Evolutionary conservation across 2,329 filamentous ascomycete genomes (phyloP).

Genomic region (Exserohilum rostratum): DNA sequence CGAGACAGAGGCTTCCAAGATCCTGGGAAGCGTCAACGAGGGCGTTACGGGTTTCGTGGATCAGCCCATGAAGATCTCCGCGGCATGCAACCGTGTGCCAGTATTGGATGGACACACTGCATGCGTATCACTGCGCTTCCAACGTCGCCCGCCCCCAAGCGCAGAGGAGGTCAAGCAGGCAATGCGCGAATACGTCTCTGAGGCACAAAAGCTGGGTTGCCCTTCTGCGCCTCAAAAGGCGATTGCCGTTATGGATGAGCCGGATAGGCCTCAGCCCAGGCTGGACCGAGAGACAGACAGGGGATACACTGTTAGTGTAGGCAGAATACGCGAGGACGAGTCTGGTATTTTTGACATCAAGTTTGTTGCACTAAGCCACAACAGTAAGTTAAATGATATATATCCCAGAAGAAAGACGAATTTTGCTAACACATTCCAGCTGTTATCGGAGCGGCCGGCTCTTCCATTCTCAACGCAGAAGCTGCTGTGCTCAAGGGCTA

Average conservation of each 20-base stretch:
- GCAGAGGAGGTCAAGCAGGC: constrained; percentile 79
- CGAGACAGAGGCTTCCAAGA: constrained; percentile 93
- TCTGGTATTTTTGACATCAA: constrained; percentile 92
- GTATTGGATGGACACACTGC: constrained; percentile 94
- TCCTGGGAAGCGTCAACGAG: constrained; percentile 76
- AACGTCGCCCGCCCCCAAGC: constrained; percentile 73
- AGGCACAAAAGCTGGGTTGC: constrained; percentile 82
- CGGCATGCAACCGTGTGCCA: constrained; percentile 91
- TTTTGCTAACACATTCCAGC: constrained; percentile 52
- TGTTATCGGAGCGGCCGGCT: constrained; percentile 94
- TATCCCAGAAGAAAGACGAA: constrained; percentile 29
- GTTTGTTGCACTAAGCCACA: constrained; percentile 91
- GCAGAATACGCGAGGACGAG: constrained; percentile 82
- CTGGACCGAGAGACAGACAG: constrained; percentile 83
- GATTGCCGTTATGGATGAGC: constrained; percentile 88
- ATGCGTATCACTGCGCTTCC: constrained; percentile 88
- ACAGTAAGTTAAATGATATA: constrained; percentile 58
- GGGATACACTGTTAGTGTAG: constrained; percentile 91
- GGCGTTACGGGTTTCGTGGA: constrained; percentile 77
- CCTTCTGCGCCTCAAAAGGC: constrained; percentile 81
- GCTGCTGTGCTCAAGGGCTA: constrained; percentile 89
- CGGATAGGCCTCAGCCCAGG: constrained; percentile 87
- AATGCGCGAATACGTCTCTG: constrained; percentile 78
- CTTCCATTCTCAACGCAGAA: constrained; percentile 92
- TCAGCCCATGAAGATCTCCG: constrained; percentile 78